Evolutionary conservation across 225 moss, liverwort and hornwort species (phyloP).

Genomic region (Physcomitrium patens): DNA sequence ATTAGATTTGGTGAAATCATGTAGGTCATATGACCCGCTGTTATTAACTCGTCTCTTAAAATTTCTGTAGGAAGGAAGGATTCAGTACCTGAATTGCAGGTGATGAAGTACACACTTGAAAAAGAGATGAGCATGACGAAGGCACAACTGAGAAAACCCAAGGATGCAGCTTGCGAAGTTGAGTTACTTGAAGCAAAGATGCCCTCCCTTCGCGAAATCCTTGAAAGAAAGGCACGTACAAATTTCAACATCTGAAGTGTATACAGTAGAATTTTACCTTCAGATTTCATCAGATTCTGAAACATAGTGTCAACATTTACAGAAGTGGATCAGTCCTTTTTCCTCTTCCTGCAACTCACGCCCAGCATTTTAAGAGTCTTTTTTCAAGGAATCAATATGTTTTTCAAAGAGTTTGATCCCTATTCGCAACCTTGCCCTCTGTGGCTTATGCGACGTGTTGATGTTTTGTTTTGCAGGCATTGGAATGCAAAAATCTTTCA

Average conservation of each 20-base stretch:
- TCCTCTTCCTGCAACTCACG: not conserved
- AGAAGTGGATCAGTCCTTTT: not conserved
- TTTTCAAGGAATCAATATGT: not conserved
- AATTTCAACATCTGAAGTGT: conserved; percentile 11
- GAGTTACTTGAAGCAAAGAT: conserved; percentile 91
- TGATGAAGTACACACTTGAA: conserved; percentile 92
- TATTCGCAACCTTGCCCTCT: conserved; percentile 13
- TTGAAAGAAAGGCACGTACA: conserved; percentile 78
- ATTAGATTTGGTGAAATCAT: conserved; percentile 9
- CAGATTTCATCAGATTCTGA: conserved; percentile 10
- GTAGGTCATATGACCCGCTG: conserved; percentile 16
- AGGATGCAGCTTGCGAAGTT: conserved; percentile 85
- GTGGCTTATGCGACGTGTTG: conserved; percentile 8
- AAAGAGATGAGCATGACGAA: conserved; percentile 99
- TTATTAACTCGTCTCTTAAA: conserved; percentile 30
- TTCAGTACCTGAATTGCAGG: conserved; percentile 94
- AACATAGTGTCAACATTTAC: not conserved
- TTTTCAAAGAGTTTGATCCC: conserved; percentile 4
- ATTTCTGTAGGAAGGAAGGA: conserved; percentile 76
- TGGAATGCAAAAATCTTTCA: conserved; percentile 68
- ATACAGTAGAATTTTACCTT: conserved; percentile 13
- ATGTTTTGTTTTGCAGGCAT: conserved; percentile 52
- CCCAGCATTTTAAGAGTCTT: not conserved
- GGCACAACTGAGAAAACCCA: conserved; percentile 84
- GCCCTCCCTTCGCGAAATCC: conserved; percentile 63